Percentiles rank a stretch among this genome's conserved stretches.
phyloP scores from a whole-genome alignment of 768 basidiomycete genomes.

The Leucogyrophana mollusca region DNA sequence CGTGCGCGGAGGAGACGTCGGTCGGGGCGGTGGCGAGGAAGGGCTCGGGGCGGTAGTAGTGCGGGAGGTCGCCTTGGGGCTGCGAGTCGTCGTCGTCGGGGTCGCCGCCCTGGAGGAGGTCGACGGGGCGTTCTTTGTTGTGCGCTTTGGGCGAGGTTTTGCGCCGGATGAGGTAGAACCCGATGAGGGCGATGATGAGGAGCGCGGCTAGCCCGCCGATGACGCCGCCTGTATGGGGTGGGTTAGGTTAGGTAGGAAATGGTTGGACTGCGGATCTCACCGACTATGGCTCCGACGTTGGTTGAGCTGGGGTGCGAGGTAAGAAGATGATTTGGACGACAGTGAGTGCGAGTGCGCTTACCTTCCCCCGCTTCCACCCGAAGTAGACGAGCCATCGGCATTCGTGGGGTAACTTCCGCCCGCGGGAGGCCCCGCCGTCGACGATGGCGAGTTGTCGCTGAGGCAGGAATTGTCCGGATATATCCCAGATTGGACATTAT shows the following conservation, averaged over 20 bases:
- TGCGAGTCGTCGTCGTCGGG: conserved; percentile 50
- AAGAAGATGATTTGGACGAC: not conserved
- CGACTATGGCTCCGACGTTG: conserved; percentile 51
- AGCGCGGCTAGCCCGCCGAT: conserved; percentile 55
- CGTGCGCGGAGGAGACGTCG: conserved; percentile 36
- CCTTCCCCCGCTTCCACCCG: conserved; percentile 24
- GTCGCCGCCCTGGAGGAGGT: conserved; percentile 59
- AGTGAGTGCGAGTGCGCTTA: conserved; percentile 12
- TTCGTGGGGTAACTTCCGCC: conserved; percentile 70
- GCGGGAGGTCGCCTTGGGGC: conserved; percentile 51
- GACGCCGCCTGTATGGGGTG: conserved; percentile 41
- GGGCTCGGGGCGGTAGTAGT: conserved; percentile 75
- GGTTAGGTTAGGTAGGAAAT: conserved; percentile 8
- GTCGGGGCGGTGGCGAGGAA: conserved; percentile 70
- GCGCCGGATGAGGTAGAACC: conserved; percentile 51
- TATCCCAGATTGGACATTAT: conserved; percentile 53
- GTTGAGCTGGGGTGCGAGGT: conserved; percentile 20
- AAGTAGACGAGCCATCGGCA: conserved; percentile 35
- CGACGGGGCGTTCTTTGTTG: conserved; percentile 58
- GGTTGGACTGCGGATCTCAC: conserved; percentile 23
- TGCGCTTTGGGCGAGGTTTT: conserved; percentile 35
- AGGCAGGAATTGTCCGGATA: conserved; percentile 55
- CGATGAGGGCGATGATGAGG: conserved; percentile 38
- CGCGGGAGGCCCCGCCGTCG: conserved; percentile 74
- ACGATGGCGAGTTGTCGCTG: conserved; percentile 62